Evolutionary conservation across 805 yeast genomes (phyloP), one percentile per base, ranked within the genome.

Genomic region (Barnettozyma californica): DNA sequence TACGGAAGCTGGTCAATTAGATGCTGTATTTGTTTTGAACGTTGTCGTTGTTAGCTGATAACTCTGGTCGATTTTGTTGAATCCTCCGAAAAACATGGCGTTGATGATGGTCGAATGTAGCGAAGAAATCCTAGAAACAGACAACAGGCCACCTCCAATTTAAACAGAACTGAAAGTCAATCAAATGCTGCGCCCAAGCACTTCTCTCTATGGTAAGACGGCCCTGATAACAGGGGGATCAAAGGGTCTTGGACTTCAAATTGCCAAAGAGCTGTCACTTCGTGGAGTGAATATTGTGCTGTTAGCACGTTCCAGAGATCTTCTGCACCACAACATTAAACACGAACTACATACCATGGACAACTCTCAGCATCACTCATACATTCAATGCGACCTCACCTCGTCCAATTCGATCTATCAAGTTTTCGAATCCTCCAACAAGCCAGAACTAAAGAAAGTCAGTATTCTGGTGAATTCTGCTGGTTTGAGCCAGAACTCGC

Each of bases 171-270:
- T 29, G 33, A 11, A n/a, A 29, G 11, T 13, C 33, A 29, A 29
- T 16, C 21, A 27, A 25, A 43, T 45, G 49, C 31, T 39, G 13
- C 31, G 49, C 10, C 14, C 46, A 37, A 20, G 42, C 5, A 11
- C 38, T 9, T 44, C 51, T 5, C 46, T 48, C 9, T 45, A 45
- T 14, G 67, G 66, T 2, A 61, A 58, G 48, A 70, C 71, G n/a
- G 83, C 82, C 0, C 54, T 79, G 5, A 64, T 84, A 2, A 83
- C 89, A 0, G 94, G 94, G 1, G 90, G 84, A 0, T 80, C 90
- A 0, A 66, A 75, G 41, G 92, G 94, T 0, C 67, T 85, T 13
- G 94, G 94, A 0, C 65, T 70, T 4, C 73, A 73, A 0, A 75
- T 86, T 16, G 83, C 89, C 0, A 53, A 60, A 31, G 61, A 57